These are phyloP conservation scores for Domatiomyces catenatus DNA, from an alignment of 2,329 filamentous ascomycete species.

Conservation along the genomic window DNA sequence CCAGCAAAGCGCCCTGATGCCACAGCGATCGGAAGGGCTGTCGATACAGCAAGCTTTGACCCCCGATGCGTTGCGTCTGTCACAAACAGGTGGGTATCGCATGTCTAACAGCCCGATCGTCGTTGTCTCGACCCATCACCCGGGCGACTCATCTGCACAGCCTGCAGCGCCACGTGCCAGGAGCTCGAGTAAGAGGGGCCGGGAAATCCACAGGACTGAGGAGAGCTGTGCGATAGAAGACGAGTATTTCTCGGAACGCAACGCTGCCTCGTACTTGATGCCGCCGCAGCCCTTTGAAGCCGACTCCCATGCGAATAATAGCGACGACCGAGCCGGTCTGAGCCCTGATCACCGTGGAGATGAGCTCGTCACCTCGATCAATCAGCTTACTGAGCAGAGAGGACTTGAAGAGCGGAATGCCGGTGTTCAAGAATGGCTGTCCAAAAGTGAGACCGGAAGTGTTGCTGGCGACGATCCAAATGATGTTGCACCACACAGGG, in stretches of 20 bases:
- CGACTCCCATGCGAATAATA: neutral
- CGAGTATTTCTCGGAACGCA: slow-evolving; percentile 11
- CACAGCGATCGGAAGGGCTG: slow-evolving; percentile 16
- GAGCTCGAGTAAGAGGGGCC: slow-evolving; percentile 18
- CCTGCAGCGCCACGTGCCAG: slow-evolving; percentile 14
- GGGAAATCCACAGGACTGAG: slow-evolving; percentile 22
- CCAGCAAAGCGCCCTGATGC: neutral
- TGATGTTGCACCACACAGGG: slow-evolving; percentile 3
- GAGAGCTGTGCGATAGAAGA: slow-evolving; percentile 15
- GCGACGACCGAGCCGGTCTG: slow-evolving; percentile 26
- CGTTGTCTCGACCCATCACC: slow-evolving; percentile 26
- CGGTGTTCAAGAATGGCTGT: slow-evolving; percentile 40
- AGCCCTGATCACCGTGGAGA: slow-evolving; percentile 32
- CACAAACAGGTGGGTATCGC: slow-evolving; percentile 7
- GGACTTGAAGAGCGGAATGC: slow-evolving; percentile 36
- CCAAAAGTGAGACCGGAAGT: slow-evolving; percentile 32
- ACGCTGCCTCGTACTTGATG: slow-evolving; percentile 9
- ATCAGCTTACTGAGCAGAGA: slow-evolving; percentile 35
- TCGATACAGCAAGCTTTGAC: slow-evolving; percentile 17
- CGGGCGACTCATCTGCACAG: slow-evolving; percentile 30
- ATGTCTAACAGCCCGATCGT: slow-evolving; percentile 26
- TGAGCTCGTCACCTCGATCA: slow-evolving; percentile 32
- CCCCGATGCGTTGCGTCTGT: slow-evolving; percentile 16
- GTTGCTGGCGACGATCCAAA: slow-evolving; percentile 21
- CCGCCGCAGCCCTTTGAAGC: slow-evolving; percentile 7